Percentiles rank a stretch among this genome's conserved stretches.
Conservation (phyloP, 495 filamentous ascomycete species). For the Coniosporium apollinis region DNA sequence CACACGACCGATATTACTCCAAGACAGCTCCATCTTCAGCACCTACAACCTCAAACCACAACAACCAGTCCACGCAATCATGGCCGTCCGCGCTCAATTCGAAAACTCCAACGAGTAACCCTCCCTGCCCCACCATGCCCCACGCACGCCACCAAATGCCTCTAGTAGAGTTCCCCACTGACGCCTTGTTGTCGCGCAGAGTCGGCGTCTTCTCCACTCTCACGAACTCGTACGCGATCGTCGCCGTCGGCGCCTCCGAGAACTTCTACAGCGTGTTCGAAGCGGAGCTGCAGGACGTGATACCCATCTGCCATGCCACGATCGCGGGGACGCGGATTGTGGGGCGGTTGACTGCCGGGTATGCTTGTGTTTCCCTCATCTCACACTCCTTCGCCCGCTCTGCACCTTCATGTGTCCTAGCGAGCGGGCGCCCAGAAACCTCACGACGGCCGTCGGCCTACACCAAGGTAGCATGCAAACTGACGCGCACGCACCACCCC, state of each 20-base stretch:
- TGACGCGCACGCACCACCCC: too few species aligned
- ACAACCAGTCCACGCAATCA: too few species aligned
- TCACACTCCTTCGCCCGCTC: neutral
- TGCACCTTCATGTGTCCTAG: neutral
- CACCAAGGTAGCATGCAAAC: too few species aligned
- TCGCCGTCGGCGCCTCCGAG: conserved; percentile 86
- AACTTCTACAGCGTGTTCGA: conserved; percentile 98
- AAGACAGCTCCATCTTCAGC: too few species aligned
- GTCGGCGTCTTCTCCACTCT: conserved; percentile 93
- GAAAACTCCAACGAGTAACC: conserved; percentile 97
- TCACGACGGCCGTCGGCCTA: too few species aligned
- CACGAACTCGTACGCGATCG: conserved; percentile 88
- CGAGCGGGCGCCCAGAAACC: too few species aligned
- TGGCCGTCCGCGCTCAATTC: conserved; percentile 44
- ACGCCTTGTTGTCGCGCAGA: conserved; percentile 28
- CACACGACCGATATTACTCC: too few species aligned
- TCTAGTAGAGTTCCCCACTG: conserved; percentile 1
- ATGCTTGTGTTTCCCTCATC: conserved; percentile 26
- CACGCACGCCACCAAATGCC: conserved; percentile 1
- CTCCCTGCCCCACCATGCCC: conserved; percentile 14
- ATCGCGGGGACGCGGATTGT: conserved; percentile 94
- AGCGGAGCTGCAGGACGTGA: conserved; percentile 89
- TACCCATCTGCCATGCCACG: conserved; percentile 94
- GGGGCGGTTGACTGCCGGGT: conserved; percentile 89
- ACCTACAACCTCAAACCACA: too few species aligned